Percentiles rank a stretch among this genome's conserved stretches.
These are phyloP conservation scores for Mycena venus DNA, from an alignment of 768 basidiomycete species.

Conservation along the genomic window DNA sequence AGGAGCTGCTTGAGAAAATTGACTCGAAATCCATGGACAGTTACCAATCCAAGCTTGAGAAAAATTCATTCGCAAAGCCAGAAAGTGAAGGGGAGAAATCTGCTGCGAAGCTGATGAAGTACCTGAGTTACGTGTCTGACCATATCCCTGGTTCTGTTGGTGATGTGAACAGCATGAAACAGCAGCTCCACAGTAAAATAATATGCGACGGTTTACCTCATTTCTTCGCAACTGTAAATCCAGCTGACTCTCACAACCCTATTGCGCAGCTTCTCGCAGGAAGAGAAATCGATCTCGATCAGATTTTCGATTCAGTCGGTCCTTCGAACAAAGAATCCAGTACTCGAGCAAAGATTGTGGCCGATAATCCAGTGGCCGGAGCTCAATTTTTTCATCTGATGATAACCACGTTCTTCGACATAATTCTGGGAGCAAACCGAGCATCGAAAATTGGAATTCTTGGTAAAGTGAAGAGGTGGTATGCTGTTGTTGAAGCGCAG, in stretches of 20 bases:
- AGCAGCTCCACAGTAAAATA: conserved; percentile 26
- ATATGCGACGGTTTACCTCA: conserved; percentile 28
- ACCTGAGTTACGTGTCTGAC: too few species aligned
- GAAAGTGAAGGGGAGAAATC: conserved; percentile 33
- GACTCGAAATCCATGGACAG: not conserved
- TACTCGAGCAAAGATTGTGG: not conserved
- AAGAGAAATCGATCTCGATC: conserved; percentile 36
- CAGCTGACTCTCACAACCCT: too few species aligned
- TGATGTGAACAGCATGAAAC: too few species aligned
- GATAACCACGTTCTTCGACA: too few species aligned
- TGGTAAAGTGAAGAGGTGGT: conserved; percentile 36
- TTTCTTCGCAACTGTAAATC: too few species aligned
- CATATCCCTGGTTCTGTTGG: too few species aligned
- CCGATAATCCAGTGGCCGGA: too few species aligned
- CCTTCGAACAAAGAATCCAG: not conserved
- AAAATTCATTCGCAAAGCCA: conserved; percentile 27
- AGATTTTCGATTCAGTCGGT: conserved; percentile 24
- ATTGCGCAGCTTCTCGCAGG: too few species aligned
- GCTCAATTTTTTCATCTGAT: too few species aligned
- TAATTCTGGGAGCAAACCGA: too few species aligned
- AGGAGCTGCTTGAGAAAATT: conserved; percentile 13
- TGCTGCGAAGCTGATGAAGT: conserved; percentile 18
- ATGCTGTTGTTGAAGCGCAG: conserved; percentile 42
- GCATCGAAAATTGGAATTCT: conserved; percentile 43
- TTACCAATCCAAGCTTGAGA: conserved; percentile 16